Evolutionary conservation across 345 rosid species (phyloP), one percentile per base, ranked within the genome.

Genomic region (Boechera stricta): DNA sequence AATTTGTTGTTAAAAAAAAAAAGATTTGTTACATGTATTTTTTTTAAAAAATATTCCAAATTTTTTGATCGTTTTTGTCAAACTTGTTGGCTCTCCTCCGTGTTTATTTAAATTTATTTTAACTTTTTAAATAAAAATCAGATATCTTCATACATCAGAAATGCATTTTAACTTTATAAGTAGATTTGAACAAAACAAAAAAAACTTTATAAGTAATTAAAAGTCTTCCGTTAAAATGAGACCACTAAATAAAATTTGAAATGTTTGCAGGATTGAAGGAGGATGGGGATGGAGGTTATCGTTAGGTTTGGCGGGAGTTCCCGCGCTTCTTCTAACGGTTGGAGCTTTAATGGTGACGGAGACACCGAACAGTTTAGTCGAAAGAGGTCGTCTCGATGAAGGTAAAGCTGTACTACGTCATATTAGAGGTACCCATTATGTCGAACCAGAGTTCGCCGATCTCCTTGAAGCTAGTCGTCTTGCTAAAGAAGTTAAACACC

Each of bases 201-300:
- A 18, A 18, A 0, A 18, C 26, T 49, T 49, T 16, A 16, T 51
- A 51, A 18, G 15, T 38, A 31, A 31, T 6, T 29, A 29, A 28
- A 29, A 61, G 57, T 64, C 67, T 33, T 71, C 71, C 80, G 35
- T 54, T 5, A 36, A 62, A 36, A 52, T 1, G 4, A 41, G 51
- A 42, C 66, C 60, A 61, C 28, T 76, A 52, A 75, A 38, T 16
- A 26, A 36, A n/a, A 7, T 11, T 12, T 1, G 4, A 60, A 31
- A 33, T 10, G 6, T 28, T 54, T 53, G 58, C 53, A 94, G 98
- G 81, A 94, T 94, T 0, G 35, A 41, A 21, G 88, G 78, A n/a
- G 97, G 94, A 42, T 90, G 97, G 97, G 99, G 99, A 12, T 92
- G 99, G 99, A 89, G 99, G 54, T 52, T 95, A 15, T 95, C 99